These are phyloP conservation scores for Dioszegia crocea DNA, from an alignment of 768 basidiomycete species.

Conservation along the genomic window DNA sequence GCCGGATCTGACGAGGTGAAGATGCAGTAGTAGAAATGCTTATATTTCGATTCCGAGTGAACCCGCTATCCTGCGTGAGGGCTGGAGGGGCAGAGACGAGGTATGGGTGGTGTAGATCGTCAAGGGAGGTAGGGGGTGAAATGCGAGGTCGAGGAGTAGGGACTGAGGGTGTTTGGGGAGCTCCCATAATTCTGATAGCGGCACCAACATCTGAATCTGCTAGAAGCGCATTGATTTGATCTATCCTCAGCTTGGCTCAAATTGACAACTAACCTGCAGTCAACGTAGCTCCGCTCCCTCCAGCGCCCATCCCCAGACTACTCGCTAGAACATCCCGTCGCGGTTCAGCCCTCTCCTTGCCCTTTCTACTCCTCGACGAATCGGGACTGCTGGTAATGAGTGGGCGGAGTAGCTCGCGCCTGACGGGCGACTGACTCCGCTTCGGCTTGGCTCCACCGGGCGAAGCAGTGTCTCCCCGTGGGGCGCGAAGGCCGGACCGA, in stretches of 20 bases:
- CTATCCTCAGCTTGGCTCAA: slow-evolving; percentile 11
- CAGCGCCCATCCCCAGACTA: not conserved
- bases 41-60: not conserved
- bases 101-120: slow-evolving; percentile 21
- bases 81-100: slow-evolving; percentile 38
- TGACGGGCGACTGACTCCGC: not conserved
- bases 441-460: not conserved
- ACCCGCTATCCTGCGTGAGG: slow-evolving; percentile 5
- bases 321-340: not conserved
- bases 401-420: not conserved
- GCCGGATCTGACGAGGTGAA: slow-evolving; percentile 13
- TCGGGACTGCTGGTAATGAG: slow-evolving; percentile 6
- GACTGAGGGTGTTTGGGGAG: slow-evolving; percentile 8
- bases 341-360: slow-evolving; percentile 8
- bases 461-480: not conserved
- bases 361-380: not conserved
- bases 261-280: not conserved
- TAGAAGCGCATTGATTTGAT: slow-evolving; percentile 37
- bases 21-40: not conserved
- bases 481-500: not conserved
- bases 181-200: slow-evolving; percentile 28
- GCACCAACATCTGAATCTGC: slow-evolving; percentile 31
- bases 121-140: not conserved
- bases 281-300: not conserved
- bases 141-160: slow-evolving; percentile 9